Evolutionary conservation across 805 yeast species (phyloP), one percentile per base, ranked within the genome.

Genomic region (Cyberlindnera mississippiensis): DNA sequence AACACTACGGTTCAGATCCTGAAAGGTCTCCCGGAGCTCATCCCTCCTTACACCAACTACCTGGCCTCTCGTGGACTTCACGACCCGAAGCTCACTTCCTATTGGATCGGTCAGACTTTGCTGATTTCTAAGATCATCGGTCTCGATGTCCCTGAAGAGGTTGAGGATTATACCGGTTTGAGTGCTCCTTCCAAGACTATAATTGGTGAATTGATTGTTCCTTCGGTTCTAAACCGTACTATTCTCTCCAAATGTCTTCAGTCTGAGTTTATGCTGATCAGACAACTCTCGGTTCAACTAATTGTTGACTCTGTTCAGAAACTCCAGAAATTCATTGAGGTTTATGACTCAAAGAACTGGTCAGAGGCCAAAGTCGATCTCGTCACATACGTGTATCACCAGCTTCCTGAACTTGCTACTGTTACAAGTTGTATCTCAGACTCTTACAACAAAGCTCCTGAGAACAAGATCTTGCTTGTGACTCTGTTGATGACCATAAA

Each of bases 81-180:
- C 56, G 95, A 85, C 46, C 96, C 97, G 0, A 76, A 81, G 37
- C 64, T 84, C 42, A 71, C 91, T 1, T 80, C 91, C 11, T 87
- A 84, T 66, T 90, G 95, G 89, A 69, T 88, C 35, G 85, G 93
- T 7, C 83, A 76, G 61, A 75, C 87, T 1, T 66, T 82, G 19
- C 60, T 87, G 2, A 63, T 82, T 34, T 70, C 80, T 1, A 76
- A 78, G 43, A 69, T 85, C 6, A 69, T 86, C n/a, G 69, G 71
- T 22, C 51, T 80, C 3, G 75, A 78, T 1, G 56, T 82, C 7
- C 88, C 93, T 0, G 49, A 46, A 10, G 59, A 62, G 6, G 59
- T 69, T 29, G 33, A 42, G 11, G 48, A 48, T 3, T 56, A 58
- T 18, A 56, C 60, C 38, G 53, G 52, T 4, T 15, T 49, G 12